A percentile compares a stretch with the other conserved stretches of the same genome.
These are phyloP conservation scores for Globisporangium parvum DNA, from an alignment of 352 stramenopile species.

Conservation along the genomic window DNA sequence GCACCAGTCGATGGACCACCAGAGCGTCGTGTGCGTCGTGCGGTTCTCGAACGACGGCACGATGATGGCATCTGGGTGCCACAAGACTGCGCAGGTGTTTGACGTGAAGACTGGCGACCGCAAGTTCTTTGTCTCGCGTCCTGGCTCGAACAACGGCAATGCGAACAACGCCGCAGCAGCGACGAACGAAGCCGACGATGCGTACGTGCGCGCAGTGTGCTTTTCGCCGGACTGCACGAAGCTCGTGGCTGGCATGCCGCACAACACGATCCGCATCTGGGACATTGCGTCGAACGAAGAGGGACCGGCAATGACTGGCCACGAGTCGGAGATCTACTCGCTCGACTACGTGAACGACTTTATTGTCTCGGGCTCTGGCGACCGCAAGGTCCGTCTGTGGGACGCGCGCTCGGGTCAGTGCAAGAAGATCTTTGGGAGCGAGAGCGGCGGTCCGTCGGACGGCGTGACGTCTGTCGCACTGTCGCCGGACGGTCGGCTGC, in stretches of 20 bases:
- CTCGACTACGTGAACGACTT: conserved; percentile 84
- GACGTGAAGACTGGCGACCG: conserved; percentile 80
- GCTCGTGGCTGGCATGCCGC: conserved; percentile 81
- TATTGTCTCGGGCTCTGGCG: conserved; percentile 81
- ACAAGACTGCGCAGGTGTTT: conserved; percentile 85
- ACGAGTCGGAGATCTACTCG: conserved; percentile 86
- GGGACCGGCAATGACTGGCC: conserved; percentile 69
- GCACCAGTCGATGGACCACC: conserved; percentile 86
- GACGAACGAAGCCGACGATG: conserved; percentile 69
- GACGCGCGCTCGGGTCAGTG: conserved; percentile 76
- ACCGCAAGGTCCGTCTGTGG: conserved; percentile 81
- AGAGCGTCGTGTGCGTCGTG: conserved; percentile 85
- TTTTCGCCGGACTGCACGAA: conserved; percentile 84
- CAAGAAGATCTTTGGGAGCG: conserved; percentile 81
- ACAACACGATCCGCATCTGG: conserved; percentile 86
- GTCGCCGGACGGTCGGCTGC: conserved; percentile 65
- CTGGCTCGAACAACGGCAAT: conserved; percentile 36
- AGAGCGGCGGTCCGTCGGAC: conserved; percentile 71
- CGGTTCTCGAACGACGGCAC: conserved; percentile 79
- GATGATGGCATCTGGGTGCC: conserved; percentile 82
- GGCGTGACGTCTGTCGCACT: conserved; percentile 79
- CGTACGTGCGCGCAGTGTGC: conserved; percentile 78
- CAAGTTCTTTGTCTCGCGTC: conserved; percentile 75
- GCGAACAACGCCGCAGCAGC: conserved; percentile 22
- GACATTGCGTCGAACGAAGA: conserved; percentile 85